phyloP scores from a whole-genome alignment of 2,329 filamentous ascomycete genomes.

The Colletotrichum lini region DNA sequence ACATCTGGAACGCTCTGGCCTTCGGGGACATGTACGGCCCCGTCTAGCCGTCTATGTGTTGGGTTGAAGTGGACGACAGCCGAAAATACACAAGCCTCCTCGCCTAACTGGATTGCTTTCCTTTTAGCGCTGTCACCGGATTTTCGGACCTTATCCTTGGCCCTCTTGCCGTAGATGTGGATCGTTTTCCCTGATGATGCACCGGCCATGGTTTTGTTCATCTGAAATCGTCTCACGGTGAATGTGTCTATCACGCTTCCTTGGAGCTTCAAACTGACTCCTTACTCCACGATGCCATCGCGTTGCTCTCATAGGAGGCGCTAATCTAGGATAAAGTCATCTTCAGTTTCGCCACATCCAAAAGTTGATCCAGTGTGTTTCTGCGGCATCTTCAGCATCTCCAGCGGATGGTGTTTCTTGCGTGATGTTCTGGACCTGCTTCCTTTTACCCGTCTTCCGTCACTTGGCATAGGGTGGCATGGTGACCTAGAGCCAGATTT shows the following conservation, averaged over 20 bases:
- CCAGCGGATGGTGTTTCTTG: neutral
- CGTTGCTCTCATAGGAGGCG: too few relatives aligned
- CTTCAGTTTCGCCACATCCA: too few relatives aligned
- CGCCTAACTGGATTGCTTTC: neutral
- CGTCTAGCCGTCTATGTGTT: neutral
- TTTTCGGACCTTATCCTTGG: conserved; percentile 8
- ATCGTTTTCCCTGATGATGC: neutral
- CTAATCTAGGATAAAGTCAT: too few relatives aligned
- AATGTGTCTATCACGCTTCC: neutral
- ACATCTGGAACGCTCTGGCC: neutral
- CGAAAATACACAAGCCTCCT: neutral
- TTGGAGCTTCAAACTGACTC: too few relatives aligned
- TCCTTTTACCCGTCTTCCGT: neutral
- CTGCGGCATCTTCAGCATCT: too few relatives aligned
- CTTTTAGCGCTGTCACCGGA: neutral
- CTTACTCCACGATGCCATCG: too few relatives aligned
- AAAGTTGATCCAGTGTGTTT: too few relatives aligned
- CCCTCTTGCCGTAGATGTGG: neutral
- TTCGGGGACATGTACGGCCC: neutral
- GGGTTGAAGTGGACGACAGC: neutral
- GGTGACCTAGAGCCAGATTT: neutral
- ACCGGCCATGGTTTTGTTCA: neutral
- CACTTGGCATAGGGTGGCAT: neutral
- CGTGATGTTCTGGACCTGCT: conserved; percentile 1
- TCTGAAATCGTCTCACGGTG: neutral